A percentile compares a stretch with the other conserved stretches of the same genome.
Evolutionary conservation across 2,329 filamentous ascomycete genomes (phyloP).

Genomic region (Fusarium sp.): DNA sequence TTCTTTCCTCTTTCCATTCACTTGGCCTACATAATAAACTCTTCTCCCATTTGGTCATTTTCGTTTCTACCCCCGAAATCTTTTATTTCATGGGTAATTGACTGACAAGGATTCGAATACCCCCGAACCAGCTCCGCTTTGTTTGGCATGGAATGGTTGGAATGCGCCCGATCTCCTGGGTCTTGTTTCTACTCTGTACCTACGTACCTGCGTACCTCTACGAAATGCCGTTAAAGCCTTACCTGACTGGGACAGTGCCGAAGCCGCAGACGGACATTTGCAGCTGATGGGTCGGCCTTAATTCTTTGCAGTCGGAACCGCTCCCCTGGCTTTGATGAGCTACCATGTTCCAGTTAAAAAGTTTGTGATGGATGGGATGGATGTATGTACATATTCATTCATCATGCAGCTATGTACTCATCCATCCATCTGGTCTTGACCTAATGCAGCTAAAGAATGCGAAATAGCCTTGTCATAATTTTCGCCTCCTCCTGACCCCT

Average conservation of each 20-base stretch:
- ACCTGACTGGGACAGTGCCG: slow-evolving; percentile 36
- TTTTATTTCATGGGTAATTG: slow-evolving; percentile 11
- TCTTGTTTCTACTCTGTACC: slow-evolving; percentile 29
- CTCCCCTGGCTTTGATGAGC: slow-evolving; percentile 27
- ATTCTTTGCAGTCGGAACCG: slow-evolving; percentile 34
- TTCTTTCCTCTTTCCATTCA: background rate
- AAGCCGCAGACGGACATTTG: slow-evolving; percentile 32
- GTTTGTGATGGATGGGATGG: background rate
- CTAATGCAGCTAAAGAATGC: slow-evolving; percentile 39
- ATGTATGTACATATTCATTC: background rate
- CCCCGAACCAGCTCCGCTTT: slow-evolving; percentile 36
- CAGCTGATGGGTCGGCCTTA: slow-evolving; percentile 29
- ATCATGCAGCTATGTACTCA: background rate
- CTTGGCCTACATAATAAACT: background rate
- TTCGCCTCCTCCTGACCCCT: slow-evolving; percentile 17
- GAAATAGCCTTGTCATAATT: slow-evolving; percentile 29
- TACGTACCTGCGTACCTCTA: background rate
- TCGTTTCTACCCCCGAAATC: slow-evolving; percentile 11
- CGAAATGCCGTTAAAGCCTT: slow-evolving; percentile 37
- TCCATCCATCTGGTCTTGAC: slow-evolving; percentile 21
- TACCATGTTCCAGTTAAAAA: slow-evolving; percentile 10
- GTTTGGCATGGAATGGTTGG: slow-evolving; percentile 29
- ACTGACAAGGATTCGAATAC: slow-evolving; percentile 24
- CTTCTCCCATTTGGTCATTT: slow-evolving; percentile 7
- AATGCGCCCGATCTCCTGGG: slow-evolving; percentile 38